These are phyloP conservation scores for Blastobotrys persicus DNA, from an alignment of 1,139 yeast genomes.

Conservation along the genomic window DNA sequence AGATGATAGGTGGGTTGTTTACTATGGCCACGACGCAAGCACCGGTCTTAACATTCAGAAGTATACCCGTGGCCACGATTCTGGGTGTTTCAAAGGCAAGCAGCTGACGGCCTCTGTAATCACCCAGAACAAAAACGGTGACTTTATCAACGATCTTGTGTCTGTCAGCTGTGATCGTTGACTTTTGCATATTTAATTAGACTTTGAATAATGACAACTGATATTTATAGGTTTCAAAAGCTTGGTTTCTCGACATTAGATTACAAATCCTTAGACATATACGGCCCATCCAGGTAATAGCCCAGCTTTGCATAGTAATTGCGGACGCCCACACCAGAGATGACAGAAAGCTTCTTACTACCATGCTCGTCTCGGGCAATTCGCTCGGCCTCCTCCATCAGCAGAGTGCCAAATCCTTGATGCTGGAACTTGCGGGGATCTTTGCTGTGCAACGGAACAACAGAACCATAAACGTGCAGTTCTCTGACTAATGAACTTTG, in stretches of 20 bases:
- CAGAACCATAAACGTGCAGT: slow-evolving; percentile 95
- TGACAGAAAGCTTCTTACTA: slow-evolving; percentile 83
- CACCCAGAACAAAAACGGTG: slow-evolving; percentile 31
- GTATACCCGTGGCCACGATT: slow-evolving; percentile 76
- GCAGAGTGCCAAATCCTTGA: slow-evolving; percentile 95
- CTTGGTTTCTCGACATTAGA: background rate
- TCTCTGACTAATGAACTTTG: slow-evolving; percentile 93
- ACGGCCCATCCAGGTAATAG: slow-evolving; percentile 91
- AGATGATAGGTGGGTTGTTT: slow-evolving; percentile 51
- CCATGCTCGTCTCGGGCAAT: slow-evolving; percentile 96
- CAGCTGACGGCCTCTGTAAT: slow-evolving; percentile 63
- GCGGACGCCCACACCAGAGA: slow-evolving; percentile 97
- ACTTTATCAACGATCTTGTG: slow-evolving; percentile 32
- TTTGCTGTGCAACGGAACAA: slow-evolving; percentile 94
- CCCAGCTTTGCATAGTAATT: slow-evolving; percentile 92
- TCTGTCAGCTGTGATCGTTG: slow-evolving; percentile 33
- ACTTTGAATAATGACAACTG: background rate
- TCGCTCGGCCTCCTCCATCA: slow-evolving; percentile 98
- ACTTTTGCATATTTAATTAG: background rate
- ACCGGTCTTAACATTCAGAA: slow-evolving; percentile 65
- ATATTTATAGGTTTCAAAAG: slow-evolving; percentile 3
- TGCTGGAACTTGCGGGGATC: slow-evolving; percentile 98
- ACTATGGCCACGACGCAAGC: slow-evolving; percentile 88
- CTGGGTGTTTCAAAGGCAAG: slow-evolving; percentile 79
- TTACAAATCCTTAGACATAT: slow-evolving; percentile 69